A percentile compares a stretch with the other conserved stretches of the same genome.
Conservation (phyloP, 495 filamentous ascomycete genomes). For the Neurospora terricola region DNA sequence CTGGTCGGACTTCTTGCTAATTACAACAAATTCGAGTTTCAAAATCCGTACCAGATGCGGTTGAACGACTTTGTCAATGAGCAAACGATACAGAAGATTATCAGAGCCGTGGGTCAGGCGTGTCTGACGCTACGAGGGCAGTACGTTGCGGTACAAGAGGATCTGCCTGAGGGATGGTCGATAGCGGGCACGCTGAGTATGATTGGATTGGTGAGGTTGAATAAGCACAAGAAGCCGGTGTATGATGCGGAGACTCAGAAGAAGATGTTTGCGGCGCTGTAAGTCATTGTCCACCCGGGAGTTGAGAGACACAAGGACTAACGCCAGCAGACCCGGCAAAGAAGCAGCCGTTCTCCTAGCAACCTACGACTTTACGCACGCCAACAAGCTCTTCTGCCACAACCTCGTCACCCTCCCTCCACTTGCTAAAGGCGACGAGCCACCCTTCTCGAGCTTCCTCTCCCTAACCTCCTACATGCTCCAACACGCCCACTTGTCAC, state of each 20-base stretch:
- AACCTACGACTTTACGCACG: constrained; percentile 85
- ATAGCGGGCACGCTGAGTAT: constrained; percentile 68
- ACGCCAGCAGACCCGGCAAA: constrained; percentile 55
- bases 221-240: constrained; percentile 26
- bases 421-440: constrained; percentile 52
- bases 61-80: constrained; percentile 99
- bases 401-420: constrained; percentile 61
- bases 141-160: constrained; percentile 87
- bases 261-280: constrained; percentile 59
- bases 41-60: constrained; percentile 90
- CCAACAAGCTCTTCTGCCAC: constrained; percentile 92
- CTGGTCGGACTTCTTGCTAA: constrained; percentile 87
- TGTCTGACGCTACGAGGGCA: constrained; percentile 56
- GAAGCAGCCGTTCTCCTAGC: constrained; percentile 71
- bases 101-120: constrained; percentile 59
- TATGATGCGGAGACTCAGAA: constrained; percentile 64
- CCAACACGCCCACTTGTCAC: constrained; percentile 83
- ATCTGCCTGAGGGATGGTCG: constrained; percentile 85
- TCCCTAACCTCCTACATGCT: constrained; percentile 88
- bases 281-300: constrained; percentile 7
- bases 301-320: constrained; percentile 8
- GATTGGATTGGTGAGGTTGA: constrained; percentile 58
- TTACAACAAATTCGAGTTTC: constrained; percentile 99
- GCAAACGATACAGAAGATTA: constrained; percentile 69
- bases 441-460: constrained; percentile 72